Base-by-base conservation (phyloP, 257 asterid species). In the Cruciata laevipes region DNA sequence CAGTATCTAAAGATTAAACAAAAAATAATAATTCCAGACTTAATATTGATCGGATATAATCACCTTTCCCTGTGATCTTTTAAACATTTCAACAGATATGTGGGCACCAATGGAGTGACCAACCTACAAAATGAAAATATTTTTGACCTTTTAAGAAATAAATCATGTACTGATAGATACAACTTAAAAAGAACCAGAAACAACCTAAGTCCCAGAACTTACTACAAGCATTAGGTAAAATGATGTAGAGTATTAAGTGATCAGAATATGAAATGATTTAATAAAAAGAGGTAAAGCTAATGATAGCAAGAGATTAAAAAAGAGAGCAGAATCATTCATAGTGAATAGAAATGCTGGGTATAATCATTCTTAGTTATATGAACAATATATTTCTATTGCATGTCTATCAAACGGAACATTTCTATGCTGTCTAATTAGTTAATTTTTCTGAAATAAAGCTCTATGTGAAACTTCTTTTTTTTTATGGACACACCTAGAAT, bases 21-120 rank as follows among this genome's bases (percentile, higher is more conserved):
- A 49, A 53, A 71, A 14, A 31, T 47, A 63, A 74, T 49, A 33
- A 61, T 49, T 13, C 21, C 62, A 47, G 1, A 27, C 60, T 35
- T 13, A 31, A 35, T 18, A 69, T 37, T 33, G 37, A 70, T 33
- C 14, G 16, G 44, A 64, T 52, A 51, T 44, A 40, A 60, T 83
- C 73, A 93, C 98, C 97, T 89, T 88, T 75, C 74, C 78, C 66
- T 71, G 87, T 49, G 47, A 84, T 79, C 89, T 84, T 77, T 76
- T 83, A 68, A 86, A 82, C 61, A 84, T 74, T 74, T 93, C 95
- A 76, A 90, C 76, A 60, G 90, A 82, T 61, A 93, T 86, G 71
- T 88, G 77, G 61, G 96, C 82, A 73, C 97, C 99, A 75, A 93
- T 84, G 66, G 98, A 90, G 78, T 90, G 98, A 61, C 96, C 95